phyloP scores from a whole-genome alignment of 2,329 filamentous ascomycete genomes.

The Cordyceps javanica region DNA sequence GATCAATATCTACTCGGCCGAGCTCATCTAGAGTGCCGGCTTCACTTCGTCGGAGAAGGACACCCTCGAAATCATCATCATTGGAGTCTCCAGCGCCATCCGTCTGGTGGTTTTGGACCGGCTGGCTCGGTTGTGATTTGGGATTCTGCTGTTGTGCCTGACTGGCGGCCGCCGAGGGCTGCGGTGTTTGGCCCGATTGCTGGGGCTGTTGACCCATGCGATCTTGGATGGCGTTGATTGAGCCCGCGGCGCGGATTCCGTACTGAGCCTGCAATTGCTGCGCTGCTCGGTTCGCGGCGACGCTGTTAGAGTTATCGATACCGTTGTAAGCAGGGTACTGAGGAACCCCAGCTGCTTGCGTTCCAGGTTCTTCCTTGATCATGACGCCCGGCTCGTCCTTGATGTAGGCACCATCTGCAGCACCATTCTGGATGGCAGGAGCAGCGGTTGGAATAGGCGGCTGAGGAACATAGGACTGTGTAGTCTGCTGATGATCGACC shows the following conservation, averaged over 20 bases:
- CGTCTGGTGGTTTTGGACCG: slow-evolving; percentile 48
- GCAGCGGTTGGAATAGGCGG: slow-evolving; percentile 25
- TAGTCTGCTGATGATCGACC: slow-evolving; percentile 27
- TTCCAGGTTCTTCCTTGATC: slow-evolving; percentile 39
- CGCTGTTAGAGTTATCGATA: slow-evolving; percentile 29
- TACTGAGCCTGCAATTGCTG: slow-evolving; percentile 54
- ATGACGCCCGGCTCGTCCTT: slow-evolving; percentile 43
- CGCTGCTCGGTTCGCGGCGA: slow-evolving; percentile 49
- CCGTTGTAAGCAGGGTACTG: slow-evolving; percentile 28
- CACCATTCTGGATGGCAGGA: slow-evolving; percentile 25
- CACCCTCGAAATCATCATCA: slow-evolving; percentile 48
- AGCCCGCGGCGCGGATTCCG: slow-evolving; percentile 57
- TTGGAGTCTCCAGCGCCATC: slow-evolving; percentile 64
- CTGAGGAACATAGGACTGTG: slow-evolving; percentile 18
- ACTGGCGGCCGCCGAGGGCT: slow-evolving; percentile 21
- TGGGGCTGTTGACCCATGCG: slow-evolving; percentile 29
- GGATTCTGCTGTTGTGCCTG: slow-evolving; percentile 28
- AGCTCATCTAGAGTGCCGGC: slow-evolving; percentile 49
- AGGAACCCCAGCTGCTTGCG: slow-evolving; percentile 25
- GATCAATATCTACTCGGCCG: slow-evolving; percentile 59
- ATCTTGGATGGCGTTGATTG: slow-evolving; percentile 57
- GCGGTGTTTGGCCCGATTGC: slow-evolving; percentile 24
- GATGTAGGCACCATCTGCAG: slow-evolving; percentile 36
- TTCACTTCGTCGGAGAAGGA: slow-evolving; percentile 52
- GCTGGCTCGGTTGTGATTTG: slow-evolving; percentile 23